Percentiles rank a stretch among this genome's conserved stretches.
phyloP scores from a whole-genome alignment of 805 yeast genomes.

The Yamadazyma ubonensis region DNA sequence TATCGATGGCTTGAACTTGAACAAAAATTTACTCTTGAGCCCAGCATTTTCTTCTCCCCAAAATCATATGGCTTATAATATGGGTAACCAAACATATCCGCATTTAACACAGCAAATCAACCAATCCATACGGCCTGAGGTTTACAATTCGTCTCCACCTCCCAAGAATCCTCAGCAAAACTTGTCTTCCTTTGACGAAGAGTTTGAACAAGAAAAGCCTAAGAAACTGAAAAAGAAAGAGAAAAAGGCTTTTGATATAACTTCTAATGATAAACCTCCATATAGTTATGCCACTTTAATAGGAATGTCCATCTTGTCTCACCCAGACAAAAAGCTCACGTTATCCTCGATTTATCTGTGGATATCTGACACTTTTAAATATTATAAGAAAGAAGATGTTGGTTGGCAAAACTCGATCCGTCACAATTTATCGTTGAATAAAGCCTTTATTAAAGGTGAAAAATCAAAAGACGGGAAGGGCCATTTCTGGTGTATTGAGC shows the following conservation, averaged over 20 bases:
- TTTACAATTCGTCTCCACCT: slow-evolving; percentile 8
- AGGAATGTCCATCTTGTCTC: slow-evolving; percentile 86
- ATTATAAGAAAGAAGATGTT: slow-evolving; percentile 78
- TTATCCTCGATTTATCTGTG: slow-evolving; percentile 78
- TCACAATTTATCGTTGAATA: slow-evolving; percentile 89
- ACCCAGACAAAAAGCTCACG: slow-evolving; percentile 51
- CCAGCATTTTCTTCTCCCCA: slow-evolving; percentile 53
- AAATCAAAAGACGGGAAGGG: slow-evolving; percentile 89
- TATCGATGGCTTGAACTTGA: slow-evolving; percentile 9
- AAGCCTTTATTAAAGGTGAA: slow-evolving; percentile 88
- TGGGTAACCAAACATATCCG: background rate
- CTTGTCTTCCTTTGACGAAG: slow-evolving; percentile 11
- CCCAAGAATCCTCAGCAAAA: slow-evolving; percentile 36
- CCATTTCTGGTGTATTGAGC: slow-evolving; percentile 88
- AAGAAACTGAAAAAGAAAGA: slow-evolving; percentile 31
- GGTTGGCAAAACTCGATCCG: slow-evolving; percentile 99
- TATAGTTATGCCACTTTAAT: slow-evolving; percentile 91
- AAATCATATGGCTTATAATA: slow-evolving; percentile 12
- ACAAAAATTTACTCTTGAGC: slow-evolving; percentile 26
- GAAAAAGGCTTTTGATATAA: slow-evolving; percentile 43
- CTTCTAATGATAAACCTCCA: slow-evolving; percentile 77
- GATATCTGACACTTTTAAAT: slow-evolving; percentile 84
- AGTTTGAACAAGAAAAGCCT: slow-evolving; percentile 11
- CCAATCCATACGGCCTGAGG: background rate
- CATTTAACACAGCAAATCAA: background rate